phyloP scores from a whole-genome alignment of 495 filamentous ascomycete species.

The Astrocystis sublimbata region DNA sequence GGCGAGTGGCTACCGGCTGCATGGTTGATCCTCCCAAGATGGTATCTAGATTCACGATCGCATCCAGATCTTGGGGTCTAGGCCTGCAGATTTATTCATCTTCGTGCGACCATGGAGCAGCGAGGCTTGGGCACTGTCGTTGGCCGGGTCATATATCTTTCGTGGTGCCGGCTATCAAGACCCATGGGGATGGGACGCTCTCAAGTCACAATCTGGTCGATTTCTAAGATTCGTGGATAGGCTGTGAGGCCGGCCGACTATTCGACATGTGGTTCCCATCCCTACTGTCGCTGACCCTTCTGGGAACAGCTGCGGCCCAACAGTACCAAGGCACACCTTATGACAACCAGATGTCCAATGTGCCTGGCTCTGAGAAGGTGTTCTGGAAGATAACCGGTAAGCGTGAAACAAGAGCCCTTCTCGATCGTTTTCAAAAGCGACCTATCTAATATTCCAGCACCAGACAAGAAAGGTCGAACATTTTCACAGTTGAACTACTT shows the following conservation, averaged over 20 bases:
- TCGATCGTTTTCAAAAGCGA: not conserved
- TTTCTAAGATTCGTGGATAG: not conserved
- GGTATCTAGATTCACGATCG: not conserved
- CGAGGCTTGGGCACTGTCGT: not conserved
- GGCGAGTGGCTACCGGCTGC: too few relatives aligned
- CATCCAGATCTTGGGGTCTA: not conserved
- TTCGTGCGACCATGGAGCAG: not conserved
- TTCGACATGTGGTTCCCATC: not conserved
- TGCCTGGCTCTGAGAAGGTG: not conserved
- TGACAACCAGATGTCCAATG: not conserved
- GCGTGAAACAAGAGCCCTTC: not conserved
- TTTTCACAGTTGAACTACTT: not conserved
- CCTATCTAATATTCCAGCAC: not conserved
- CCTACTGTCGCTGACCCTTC: not conserved
- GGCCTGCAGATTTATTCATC: not conserved
- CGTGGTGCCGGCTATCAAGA: not conserved
- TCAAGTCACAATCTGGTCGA: not conserved
- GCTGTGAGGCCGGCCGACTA: not conserved
- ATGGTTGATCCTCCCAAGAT: too few relatives aligned
- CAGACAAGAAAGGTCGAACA: not conserved
- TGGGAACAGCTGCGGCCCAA: not conserved
- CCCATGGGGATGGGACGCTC: not conserved
- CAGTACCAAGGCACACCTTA: not conserved
- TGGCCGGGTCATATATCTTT: not conserved
- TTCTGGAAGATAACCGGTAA: not conserved